These are phyloP conservation scores for Sphagnurus paluster DNA, from an alignment of 1,284 basidiomycete species.

Conservation along the genomic window DNA sequence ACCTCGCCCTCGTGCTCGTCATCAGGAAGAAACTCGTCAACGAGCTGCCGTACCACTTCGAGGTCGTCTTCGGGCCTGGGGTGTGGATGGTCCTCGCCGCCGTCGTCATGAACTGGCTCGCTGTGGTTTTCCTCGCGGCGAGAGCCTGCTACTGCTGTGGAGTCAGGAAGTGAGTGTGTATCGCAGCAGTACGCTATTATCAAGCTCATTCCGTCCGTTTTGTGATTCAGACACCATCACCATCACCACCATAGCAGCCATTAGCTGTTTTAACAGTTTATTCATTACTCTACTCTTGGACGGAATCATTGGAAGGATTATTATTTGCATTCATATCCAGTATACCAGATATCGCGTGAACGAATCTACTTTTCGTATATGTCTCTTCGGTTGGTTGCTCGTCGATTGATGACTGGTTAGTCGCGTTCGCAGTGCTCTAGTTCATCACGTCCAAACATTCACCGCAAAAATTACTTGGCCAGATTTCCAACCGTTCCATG, in stretches of 20 bases:
- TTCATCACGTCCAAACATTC: no score
- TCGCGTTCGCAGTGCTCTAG: no score
- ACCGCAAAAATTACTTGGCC: no score
- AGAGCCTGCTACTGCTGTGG: slow-evolving; percentile 71
- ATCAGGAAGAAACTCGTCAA: slow-evolving; percentile 44
- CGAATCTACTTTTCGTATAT: no score
- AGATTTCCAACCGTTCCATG: no score
- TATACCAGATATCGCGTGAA: no score
- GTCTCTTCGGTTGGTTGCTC: no score
- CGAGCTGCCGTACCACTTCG: slow-evolving; percentile 43
- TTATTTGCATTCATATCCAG: no score
- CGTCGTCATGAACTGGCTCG: slow-evolving; percentile 55
- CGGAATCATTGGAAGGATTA: no score
- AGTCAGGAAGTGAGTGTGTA: slow-evolving; percentile 42
- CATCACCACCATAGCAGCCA: slow-evolving; percentile 15
- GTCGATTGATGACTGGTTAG: no score
- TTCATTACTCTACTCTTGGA: no score
- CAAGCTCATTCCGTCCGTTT: not conserved
- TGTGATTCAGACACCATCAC: slow-evolving; percentile 11
- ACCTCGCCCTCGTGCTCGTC: slow-evolving; percentile 58
- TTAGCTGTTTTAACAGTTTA: slow-evolving; percentile 7
- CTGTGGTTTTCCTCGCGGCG: slow-evolving; percentile 58
- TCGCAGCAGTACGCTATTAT: not conserved
- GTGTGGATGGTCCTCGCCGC: slow-evolving; percentile 69
- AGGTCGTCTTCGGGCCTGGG: slow-evolving; percentile 60